Base-by-base conservation (phyloP, 2,329 filamentous ascomycete genomes). In the Penicillium janthinellum region DNA sequence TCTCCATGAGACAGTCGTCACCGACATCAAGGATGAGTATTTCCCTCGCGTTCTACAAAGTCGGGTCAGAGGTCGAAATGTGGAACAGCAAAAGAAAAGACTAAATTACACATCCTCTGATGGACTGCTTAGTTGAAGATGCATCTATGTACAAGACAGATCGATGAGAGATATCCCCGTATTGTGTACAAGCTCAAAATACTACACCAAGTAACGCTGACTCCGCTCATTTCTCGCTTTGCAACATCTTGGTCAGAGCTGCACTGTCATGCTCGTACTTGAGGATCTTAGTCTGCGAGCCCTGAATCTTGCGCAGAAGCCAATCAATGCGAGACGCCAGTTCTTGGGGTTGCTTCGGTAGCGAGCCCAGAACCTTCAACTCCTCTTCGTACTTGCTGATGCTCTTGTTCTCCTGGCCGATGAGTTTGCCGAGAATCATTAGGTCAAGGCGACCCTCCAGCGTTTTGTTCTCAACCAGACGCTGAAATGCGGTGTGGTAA, bases 341-440 rank as follows among this genome's bases (percentile, higher is more conserved):
- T 80, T 95, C 88, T 20, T 79, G 77, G 0, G 92, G 90, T 74
- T 90, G 86, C 53, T 83, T 88, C 6, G 88, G 89, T 67, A 96
- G 73, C 20, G 82, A 82, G 0, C 85, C 91, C n/a, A 97, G 76
- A 56, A 90, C 71, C 59, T 79, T 82, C 59, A 98, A 79, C 76
- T 98, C 93, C 28, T 82, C 81, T 79, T 97, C 94, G 47, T 86
- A 89, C 76, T 91, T 91, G 42, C 89, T 87, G 60, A 97, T 91
- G 10, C 77, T 88, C 73, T 86, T 86, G 53, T 83, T 88, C 78
- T 96, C 91, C 3, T 86, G 83, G 69, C 88, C 88, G 25, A 87
- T 86, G 58, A 90, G 78, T 72, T 94, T 88, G 0, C 81, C 82
- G 22, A 96, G 70, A 17, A 92, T 81, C 0, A 86, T 84, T 11